These are phyloP conservation scores for Nigrospora sphaerica DNA, from an alignment of 2,329 filamentous ascomycete genomes.

Conservation along the genomic window DNA sequence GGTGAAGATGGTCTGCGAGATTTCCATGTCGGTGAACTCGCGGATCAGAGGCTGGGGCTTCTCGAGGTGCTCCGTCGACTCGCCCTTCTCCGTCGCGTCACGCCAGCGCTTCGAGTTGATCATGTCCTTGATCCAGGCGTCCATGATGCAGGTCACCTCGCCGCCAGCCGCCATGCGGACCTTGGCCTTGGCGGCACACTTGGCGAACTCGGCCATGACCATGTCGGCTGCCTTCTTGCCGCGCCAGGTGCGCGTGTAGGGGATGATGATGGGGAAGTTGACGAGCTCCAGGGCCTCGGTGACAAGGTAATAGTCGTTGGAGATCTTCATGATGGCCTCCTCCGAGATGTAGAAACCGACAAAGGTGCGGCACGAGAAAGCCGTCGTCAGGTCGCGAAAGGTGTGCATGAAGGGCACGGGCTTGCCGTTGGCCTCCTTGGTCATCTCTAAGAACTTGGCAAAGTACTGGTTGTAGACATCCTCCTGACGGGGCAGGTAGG, in stretches of 20 bases:
- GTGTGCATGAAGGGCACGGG: conserved; percentile 82
- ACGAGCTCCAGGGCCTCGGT: conserved; percentile 93
- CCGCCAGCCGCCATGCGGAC: conserved; percentile 85
- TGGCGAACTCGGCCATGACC: conserved; percentile 82
- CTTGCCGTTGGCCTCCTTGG: conserved; percentile 63
- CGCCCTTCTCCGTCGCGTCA: conserved; percentile 67
- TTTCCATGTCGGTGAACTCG: conserved; percentile 84
- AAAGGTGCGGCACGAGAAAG: conserved; percentile 93
- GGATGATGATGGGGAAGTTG: conserved; percentile 95
- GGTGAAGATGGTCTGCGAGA: conserved; percentile 88
- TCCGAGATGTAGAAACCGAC: conserved; percentile 93
- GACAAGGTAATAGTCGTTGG: conserved; percentile 94
- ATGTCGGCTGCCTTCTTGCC: conserved; percentile 93
- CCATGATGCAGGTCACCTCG: conserved; percentile 86
- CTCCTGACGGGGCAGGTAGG: conserved; percentile 87
- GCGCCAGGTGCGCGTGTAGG: conserved; percentile 94
- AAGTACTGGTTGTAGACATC: conserved; percentile 88
- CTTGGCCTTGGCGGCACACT: conserved; percentile 90
- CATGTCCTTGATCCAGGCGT: conserved; percentile 87
- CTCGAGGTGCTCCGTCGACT: conserved; percentile 58
- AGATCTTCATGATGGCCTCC: conserved; percentile 84
- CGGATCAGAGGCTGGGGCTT: conserved; percentile 81
- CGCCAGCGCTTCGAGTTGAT: conserved; percentile 77
- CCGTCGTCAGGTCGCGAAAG: conserved; percentile 92
- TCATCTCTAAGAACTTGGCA: conserved; percentile 67